A percentile compares a stretch with the other conserved stretches of the same genome.
Conservation (phyloP, 345 rosid genomes). For the Gossypium turneri region DNA sequence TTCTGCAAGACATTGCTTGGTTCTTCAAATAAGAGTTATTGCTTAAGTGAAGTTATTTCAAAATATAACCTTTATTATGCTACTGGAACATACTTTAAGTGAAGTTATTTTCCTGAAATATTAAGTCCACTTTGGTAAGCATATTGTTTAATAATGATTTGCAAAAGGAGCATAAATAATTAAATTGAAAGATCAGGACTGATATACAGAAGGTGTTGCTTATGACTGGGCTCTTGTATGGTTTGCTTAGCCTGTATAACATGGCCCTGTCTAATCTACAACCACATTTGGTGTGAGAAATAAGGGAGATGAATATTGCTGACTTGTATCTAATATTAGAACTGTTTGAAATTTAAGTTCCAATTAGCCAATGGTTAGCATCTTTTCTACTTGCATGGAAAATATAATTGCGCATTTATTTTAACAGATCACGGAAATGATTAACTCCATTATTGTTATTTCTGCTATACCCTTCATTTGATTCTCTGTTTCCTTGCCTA, state of each 20-base stretch:
- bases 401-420: neutral
- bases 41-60: neutral
- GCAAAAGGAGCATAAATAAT: neutral
- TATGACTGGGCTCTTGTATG: neutral
- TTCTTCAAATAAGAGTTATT: neutral
- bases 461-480: neutral
- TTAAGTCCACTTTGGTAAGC: neutral
- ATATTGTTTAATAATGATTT: neutral
- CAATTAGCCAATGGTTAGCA: neutral
- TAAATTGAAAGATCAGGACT: neutral
- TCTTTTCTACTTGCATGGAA: neutral
- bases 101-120: neutral
- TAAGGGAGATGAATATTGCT: neutral
- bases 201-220: neutral
- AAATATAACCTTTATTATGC: neutral
- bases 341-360: neutral
- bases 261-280: neutral
- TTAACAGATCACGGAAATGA: neutral
- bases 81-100: neutral
- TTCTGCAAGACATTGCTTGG: neutral
- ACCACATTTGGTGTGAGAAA: neutral
- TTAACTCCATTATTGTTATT: neutral
- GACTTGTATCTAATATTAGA: neutral
- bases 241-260: neutral
- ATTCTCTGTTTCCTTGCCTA: conserved; percentile 1